These are phyloP conservation scores for Ramalina intermedia DNA, from an alignment of 495 filamentous ascomycete genomes.

Conservation along the genomic window DNA sequence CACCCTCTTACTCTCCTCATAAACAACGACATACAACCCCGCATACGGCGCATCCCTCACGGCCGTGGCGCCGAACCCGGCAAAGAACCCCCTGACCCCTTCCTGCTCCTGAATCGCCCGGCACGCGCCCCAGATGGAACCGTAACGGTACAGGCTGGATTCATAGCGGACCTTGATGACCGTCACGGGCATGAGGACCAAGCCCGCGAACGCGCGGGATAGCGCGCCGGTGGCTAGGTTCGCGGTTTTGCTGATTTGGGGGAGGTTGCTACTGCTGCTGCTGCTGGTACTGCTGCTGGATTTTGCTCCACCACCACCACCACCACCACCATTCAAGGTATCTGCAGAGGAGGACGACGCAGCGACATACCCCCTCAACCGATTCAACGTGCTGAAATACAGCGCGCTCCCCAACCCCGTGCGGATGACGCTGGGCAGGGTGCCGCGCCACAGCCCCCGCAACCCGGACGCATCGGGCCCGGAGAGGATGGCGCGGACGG, in stretches of 20 bases:
- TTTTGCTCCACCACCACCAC: not conserved
- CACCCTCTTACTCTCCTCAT: conserved; percentile 71
- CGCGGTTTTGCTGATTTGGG: conserved; percentile 67
- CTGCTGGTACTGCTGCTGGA: not conserved
- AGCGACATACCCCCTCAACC: conserved; percentile 57
- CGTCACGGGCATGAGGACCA: conserved; percentile 91
- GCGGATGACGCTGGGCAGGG: conserved; percentile 76
- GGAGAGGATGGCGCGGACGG: conserved; percentile 52
- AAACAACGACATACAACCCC: conserved; percentile 85
- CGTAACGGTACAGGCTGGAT: conserved; percentile 68
- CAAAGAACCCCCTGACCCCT: conserved; percentile 75
- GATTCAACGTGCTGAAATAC: conserved; percentile 84
- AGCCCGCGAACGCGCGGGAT: conserved; percentile 70
- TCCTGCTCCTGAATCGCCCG: conserved; percentile 60
- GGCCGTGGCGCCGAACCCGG: conserved; percentile 86
- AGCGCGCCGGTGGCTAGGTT: conserved; percentile 77
- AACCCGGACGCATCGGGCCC: conserved; percentile 39
- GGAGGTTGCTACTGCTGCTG: conserved; percentile 49
- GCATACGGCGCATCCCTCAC: conserved; percentile 91
- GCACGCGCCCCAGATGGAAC: conserved; percentile 55
- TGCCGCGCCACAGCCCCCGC: conserved; percentile 83
- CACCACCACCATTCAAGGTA: conserved; percentile 16
- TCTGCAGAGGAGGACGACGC: conserved; percentile 21
- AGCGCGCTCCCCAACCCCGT: conserved; percentile 87
- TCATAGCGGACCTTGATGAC: conserved; percentile 97